Conservation (phyloP, 495 filamentous ascomycete genomes). For the Clohesyomyces aquaticus region DNA sequence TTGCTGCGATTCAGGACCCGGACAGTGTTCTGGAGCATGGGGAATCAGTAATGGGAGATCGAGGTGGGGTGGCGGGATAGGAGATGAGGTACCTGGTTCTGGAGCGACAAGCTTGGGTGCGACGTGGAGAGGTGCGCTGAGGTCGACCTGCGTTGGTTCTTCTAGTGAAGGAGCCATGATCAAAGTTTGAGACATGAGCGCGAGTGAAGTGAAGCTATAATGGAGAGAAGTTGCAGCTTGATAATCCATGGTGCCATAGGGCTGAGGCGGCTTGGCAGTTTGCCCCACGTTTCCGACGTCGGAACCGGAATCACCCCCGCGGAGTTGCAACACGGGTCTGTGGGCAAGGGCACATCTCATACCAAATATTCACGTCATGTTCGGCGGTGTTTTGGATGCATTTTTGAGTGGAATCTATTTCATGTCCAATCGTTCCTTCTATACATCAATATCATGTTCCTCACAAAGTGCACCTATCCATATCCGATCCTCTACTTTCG, state of each 20-base stretch:
- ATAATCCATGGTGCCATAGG: constrained; percentile 20
- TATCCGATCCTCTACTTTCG: constrained; percentile 37
- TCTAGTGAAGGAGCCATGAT: constrained; percentile 73
- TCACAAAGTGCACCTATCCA: no score
- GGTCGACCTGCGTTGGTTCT: constrained; percentile 65
- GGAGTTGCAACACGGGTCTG: no score
- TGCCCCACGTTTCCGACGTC: constrained; percentile 17
- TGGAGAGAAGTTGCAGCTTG: constrained; percentile 15
- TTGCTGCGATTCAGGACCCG: constrained; percentile 83
- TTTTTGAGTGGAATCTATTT: constrained; percentile 9
- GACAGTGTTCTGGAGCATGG: constrained; percentile 74
- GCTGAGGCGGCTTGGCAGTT: constrained; percentile 17
- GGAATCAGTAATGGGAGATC: neutral
- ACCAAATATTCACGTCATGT: no score
- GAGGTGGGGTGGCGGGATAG: constrained; percentile 4
- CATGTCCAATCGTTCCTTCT: neutral
- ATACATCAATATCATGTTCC: constrained; percentile 13
- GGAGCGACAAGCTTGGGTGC: constrained; percentile 85
- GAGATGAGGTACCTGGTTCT: constrained; percentile 74
- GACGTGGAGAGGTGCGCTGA: constrained; percentile 69
- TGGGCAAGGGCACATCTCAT: no score
- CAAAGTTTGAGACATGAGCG: neutral
- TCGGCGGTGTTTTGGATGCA: no score
- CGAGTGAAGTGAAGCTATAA: neutral
- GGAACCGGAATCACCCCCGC: constrained; percentile 13